These are phyloP conservation scores for Phytophthora sojae DNA, from an alignment of 352 stramenopile genomes.

Conservation along the genomic window DNA sequence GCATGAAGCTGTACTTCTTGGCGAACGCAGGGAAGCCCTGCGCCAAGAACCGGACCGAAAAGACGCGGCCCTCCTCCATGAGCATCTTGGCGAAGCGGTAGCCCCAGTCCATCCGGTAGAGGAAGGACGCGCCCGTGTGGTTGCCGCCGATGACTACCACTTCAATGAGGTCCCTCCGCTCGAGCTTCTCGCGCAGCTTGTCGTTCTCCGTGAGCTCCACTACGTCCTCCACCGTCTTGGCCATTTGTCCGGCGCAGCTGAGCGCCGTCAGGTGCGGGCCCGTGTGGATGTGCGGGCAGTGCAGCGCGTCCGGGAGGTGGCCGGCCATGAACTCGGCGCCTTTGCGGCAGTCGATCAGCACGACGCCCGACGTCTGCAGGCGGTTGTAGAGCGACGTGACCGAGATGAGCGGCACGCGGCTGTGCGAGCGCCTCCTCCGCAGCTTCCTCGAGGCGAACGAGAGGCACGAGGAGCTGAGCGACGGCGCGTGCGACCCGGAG, in stretches of 20 bases:
- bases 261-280: constrained; percentile 25
- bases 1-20: constrained; percentile 78
- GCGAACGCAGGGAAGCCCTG: constrained; percentile 72
- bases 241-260: constrained; percentile 30
- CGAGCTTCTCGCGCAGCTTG: constrained; percentile 53
- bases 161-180: constrained; percentile 71
- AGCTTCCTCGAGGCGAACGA: constrained; percentile 39
- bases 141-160: constrained; percentile 74
- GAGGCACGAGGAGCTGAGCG: constrained; percentile 29
- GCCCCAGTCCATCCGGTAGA: constrained; percentile 73
- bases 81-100: constrained; percentile 76
- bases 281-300: constrained; percentile 48
- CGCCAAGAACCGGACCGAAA: constrained; percentile 74
- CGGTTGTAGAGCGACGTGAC: constrained; percentile 76
- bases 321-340: constrained; percentile 47
- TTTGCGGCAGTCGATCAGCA: constrained; percentile 76
- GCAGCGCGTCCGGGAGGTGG: constrained; percentile 62
- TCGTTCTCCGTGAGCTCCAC: constrained; percentile 44
- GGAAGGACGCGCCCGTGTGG: constrained; percentile 51
- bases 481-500: constrained; percentile 2
- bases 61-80: constrained; percentile 68
- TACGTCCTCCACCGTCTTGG: constrained; percentile 64
- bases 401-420: constrained; percentile 68
- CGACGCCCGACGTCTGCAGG: constrained; percentile 70
- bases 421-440: constrained; percentile 29